Conservation (phyloP, 2,329 filamentous ascomycete genomes). For the Aspergillus luchuensis region DNA sequence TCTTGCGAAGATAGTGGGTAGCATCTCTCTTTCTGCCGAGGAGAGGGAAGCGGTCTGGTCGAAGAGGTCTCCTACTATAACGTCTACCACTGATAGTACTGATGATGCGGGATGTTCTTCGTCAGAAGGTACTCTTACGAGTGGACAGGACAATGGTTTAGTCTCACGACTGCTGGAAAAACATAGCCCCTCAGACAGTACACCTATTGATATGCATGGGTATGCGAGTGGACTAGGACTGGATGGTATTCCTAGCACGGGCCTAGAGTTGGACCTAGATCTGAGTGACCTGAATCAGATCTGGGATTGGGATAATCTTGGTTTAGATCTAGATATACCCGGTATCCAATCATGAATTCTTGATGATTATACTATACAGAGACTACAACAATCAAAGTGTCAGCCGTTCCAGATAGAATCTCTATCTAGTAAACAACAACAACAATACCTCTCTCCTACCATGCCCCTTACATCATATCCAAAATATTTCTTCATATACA, state of each 20-base stretch:
- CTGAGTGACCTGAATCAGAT: conserved; percentile 30
- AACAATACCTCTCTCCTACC: too few relatives aligned
- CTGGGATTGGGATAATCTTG: conserved; percentile 32
- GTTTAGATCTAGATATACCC: conserved; percentile 21
- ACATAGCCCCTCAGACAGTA: neutral
- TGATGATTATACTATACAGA: too few relatives aligned
- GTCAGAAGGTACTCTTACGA: too few relatives aligned
- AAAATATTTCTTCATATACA: too few relatives aligned
- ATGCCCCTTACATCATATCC: too few relatives aligned
- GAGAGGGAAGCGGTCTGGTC: conserved; percentile 3
- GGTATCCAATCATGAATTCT: neutral
- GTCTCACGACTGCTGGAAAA: neutral
- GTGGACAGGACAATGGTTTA: too few relatives aligned
- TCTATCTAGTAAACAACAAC: too few relatives aligned
- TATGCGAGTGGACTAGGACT: neutral
- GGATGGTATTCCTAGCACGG: conserved; percentile 17
- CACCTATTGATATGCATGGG: neutral
- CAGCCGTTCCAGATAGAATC: too few relatives aligned
- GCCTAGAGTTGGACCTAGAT: conserved; percentile 10
- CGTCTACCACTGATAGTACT: neutral
- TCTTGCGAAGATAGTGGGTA: conserved; percentile 23
- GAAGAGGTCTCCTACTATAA: conserved; percentile 1
- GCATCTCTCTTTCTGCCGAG: conserved; percentile 13
- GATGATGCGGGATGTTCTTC: neutral
- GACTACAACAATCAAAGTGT: too few relatives aligned